Evolutionary conservation across 2,329 filamentous ascomycete genomes (phyloP).

Genomic region (Pseudogymnoascus sp.): DNA sequence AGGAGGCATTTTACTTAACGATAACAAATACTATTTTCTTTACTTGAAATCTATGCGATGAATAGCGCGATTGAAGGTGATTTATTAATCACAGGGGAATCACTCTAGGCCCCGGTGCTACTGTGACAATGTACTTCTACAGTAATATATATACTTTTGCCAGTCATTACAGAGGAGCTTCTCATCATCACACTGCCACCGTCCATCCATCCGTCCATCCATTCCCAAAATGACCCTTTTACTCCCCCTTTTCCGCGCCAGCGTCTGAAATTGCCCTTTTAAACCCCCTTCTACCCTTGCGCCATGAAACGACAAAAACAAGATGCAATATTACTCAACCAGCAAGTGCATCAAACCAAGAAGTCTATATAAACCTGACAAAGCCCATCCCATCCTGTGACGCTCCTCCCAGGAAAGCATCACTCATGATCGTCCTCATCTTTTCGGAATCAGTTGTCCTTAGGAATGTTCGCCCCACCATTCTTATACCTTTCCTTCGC

Average conservation of each 20-base stretch:
- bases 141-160: constrained; percentile 7
- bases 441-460: neutral
- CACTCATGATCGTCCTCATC: neutral
- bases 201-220: neutral
- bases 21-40: constrained; percentile 3
- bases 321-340: neutral
- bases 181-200: neutral
- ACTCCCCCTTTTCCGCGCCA: neutral
- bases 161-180: neutral
- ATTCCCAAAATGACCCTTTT: neutral
- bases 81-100: neutral
- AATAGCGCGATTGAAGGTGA: neutral
- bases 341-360: neutral
- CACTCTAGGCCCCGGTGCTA: neutral
- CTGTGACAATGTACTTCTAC: neutral
- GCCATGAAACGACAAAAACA: neutral
- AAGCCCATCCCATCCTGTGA: neutral
- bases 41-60: neutral
- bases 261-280: constrained; percentile 1
- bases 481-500: constrained; percentile 3
- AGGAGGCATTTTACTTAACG: neutral
- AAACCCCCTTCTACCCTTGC: neutral
- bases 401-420: constrained; percentile 1
- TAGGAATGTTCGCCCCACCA: neutral
- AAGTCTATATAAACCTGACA: neutral